phyloP scores from a whole-genome alignment of 1,284 basidiomycete species.

The Pterula multifida region DNA sequence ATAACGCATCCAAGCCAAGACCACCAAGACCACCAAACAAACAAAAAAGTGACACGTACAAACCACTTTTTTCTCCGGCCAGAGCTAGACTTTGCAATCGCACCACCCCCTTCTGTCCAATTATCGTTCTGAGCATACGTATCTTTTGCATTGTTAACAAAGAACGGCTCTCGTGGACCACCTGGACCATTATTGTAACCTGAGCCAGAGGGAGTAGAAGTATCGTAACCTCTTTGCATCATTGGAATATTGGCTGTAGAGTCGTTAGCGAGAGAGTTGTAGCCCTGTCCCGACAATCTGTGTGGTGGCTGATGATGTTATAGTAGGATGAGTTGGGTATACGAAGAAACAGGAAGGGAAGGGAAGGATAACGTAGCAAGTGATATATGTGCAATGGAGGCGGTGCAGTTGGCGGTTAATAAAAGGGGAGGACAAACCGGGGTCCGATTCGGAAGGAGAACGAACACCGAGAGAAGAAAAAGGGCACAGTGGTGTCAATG shows the following conservation, averaged over 20 bases:
- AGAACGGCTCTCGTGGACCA: constrained; percentile 4
- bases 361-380: too few relatives aligned
- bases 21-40: background rate
- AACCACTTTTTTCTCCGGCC: background rate
- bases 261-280: constrained; percentile 3
- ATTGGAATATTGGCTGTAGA: constrained; percentile 4
- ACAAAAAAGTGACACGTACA: background rate
- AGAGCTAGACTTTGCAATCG: background rate
- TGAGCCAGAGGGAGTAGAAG: constrained; percentile 6
- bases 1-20: background rate
- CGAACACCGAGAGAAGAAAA: background rate
- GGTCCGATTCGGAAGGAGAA: background rate
- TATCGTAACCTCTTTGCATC: constrained; percentile 1
- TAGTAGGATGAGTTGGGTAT: constrained; percentile 4
- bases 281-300: constrained; percentile 2
- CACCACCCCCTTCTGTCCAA: background rate
- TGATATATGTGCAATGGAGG: background rate
- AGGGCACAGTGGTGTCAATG: background rate
- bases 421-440: background rate
- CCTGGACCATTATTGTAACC: constrained; percentile 2
- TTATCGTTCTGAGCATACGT: background rate
- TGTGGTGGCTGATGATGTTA: background rate
- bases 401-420: background rate
- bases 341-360: background rate
- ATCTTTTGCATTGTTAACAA: background rate